These are phyloP conservation scores for Boletales sp. DNA, from an alignment of 768 basidiomycete genomes.

Conservation along the genomic window DNA sequence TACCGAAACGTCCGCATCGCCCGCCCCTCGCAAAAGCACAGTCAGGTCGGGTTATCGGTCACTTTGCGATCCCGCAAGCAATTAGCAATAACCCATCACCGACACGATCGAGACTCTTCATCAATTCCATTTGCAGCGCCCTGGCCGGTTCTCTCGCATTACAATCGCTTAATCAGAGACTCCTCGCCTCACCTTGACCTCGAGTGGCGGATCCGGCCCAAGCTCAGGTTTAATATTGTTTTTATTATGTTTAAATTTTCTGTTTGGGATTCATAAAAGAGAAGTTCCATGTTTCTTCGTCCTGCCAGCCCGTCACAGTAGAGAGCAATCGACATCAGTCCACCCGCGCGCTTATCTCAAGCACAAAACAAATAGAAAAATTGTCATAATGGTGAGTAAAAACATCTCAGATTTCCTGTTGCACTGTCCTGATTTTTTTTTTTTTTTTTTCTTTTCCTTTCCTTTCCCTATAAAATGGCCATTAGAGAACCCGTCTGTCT, in stretches of 20 bases:
- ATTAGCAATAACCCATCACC: constrained; percentile 1
- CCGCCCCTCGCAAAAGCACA: neutral
- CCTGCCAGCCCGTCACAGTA: constrained; percentile 14
- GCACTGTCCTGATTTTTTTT: neutral
- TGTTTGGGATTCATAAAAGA: constrained; percentile 14
- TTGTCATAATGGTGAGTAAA: constrained; percentile 29
- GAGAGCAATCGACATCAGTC: too few relatives aligned
- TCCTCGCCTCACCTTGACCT: constrained; percentile 23
- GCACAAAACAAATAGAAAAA: constrained; percentile 2
- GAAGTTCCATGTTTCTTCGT: constrained; percentile 17
- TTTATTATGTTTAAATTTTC: neutral
- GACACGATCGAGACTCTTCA: constrained; percentile 5
- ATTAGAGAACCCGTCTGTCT: constrained; percentile 20
- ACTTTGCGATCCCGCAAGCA: constrained; percentile 3
- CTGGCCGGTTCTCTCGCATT: constrained; percentile 7
- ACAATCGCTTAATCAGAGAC: constrained; percentile 1
- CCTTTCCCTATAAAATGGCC: constrained; percentile 4
- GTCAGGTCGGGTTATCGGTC: constrained; percentile 10
- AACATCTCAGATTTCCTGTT: too few relatives aligned
- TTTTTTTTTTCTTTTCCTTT: neutral
- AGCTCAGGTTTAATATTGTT: constrained; percentile 1
- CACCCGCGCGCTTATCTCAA: too few relatives aligned
- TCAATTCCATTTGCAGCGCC: constrained; percentile 13
- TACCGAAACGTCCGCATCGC: constrained; percentile 4
- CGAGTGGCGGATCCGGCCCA: constrained; percentile 14